A percentile compares a stretch with the other conserved stretches of the same genome.
Evolutionary conservation across 1,284 basidiomycete species (phyloP).

Genomic region (Boletus smithii): DNA sequence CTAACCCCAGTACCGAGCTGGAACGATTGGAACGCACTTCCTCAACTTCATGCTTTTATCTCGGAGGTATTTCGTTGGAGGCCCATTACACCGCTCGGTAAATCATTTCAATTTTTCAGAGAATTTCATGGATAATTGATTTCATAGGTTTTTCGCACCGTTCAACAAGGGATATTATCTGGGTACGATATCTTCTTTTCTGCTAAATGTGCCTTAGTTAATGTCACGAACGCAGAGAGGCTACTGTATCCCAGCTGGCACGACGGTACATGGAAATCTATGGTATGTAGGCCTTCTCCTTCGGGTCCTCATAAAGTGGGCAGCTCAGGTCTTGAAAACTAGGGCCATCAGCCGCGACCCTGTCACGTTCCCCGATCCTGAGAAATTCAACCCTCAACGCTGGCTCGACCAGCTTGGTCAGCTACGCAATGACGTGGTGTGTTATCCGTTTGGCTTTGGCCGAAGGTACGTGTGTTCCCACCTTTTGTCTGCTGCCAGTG

Average conservation of each 20-base stretch:
- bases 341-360: slow-evolving; percentile 58
- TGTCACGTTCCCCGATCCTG: slow-evolving; percentile 53
- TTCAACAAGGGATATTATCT: slow-evolving; percentile 60
- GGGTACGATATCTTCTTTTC: slow-evolving; percentile 31
- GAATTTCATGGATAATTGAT: background rate
- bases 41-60: slow-evolving; percentile 59
- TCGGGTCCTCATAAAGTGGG: background rate
- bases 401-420: slow-evolving; percentile 52
- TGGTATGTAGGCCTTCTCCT: slow-evolving; percentile 38
- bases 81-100: slow-evolving; percentile 53
- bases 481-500: background rate
- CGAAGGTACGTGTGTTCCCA: slow-evolving; percentile 38
- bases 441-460: slow-evolving; percentile 59
- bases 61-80: slow-evolving; percentile 63
- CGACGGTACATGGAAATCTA: slow-evolving; percentile 54
- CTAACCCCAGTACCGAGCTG: slow-evolving; percentile 39
- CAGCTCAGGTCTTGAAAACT: background rate
- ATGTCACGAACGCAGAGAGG: slow-evolving; percentile 36
- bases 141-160: slow-evolving; percentile 49
- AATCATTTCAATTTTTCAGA: background rate
- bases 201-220: background rate
- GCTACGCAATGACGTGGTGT: slow-evolving; percentile 49
- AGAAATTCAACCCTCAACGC: slow-evolving; percentile 53
- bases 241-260: slow-evolving; percentile 56
- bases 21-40: slow-evolving; percentile 48